Evolutionary conservation across 192 early-diverging fungal species (phyloP), one percentile per base, ranked within the genome.

Genomic region (Lobulomyces angularis): DNA sequence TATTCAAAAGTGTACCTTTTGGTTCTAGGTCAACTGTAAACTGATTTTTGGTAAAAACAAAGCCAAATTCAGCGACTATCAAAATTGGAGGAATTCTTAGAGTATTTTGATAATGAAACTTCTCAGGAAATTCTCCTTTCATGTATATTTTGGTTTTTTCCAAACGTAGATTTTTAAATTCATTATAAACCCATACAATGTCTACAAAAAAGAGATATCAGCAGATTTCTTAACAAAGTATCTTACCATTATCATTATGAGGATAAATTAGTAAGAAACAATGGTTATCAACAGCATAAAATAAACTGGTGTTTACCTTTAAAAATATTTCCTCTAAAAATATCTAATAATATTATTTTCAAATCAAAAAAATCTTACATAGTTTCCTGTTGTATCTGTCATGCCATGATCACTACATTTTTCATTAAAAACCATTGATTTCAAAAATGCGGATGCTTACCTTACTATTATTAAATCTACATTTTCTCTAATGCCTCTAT

Each of bases 361-460:
- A n/a, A n/a, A n/a, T n/a, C n/a, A n/a, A n/a, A n/a, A n/a, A 51
- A 77, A 86, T 27, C 91, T 74, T 21, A 75, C 62, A 29, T 69
- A 51, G 4, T 58, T 41, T 21, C 30, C 44, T 20, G 61, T 55
- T 0, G 61, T 55, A 27, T 64, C 60, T 0, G 80, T 59, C 90
- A 95, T 95, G 4, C 90, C 90, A 31, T 95, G 90, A 55, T 95
- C 90, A 49, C 83, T 87, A n/a, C n/a, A n/a, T n/a, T n/a, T n/a
- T n/a, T n/a, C n/a, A n/a, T n/a, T n/a, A n/a, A n/a, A n/a, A n/a
- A n/a, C n/a, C n/a, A n/a, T n/a, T n/a, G n/a, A n/a, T n/a, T n/a
- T n/a, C n/a, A n/a, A n/a, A n/a, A n/a, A n/a, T n/a, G n/a, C n/a
- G n/a, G n/a, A n/a, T n/a, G n/a, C n/a, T n/a, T n/a, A n/a, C n/a